phyloP scores from a whole-genome alignment of 225 moss, liverwort and hornwort genomes.

The Bryum argenteum region DNA sequence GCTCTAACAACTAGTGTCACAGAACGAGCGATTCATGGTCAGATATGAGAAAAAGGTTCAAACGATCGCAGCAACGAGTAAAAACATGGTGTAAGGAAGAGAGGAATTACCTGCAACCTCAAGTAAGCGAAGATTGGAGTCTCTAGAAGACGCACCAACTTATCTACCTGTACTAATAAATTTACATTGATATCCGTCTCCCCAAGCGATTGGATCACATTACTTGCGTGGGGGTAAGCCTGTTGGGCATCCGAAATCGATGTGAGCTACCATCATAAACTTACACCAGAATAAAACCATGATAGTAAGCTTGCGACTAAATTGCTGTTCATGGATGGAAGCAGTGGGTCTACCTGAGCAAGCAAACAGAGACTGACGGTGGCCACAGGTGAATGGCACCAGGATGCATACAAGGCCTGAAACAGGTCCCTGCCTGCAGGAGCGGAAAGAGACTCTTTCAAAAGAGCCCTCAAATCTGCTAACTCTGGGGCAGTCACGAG shows the following conservation, averaged over 20 bases:
- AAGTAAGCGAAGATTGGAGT: constrained; percentile 95
- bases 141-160: constrained; percentile 95
- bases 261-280: constrained; percentile 11
- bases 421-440: constrained; percentile 72
- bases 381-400: constrained; percentile 99
- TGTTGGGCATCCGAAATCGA: constrained; percentile 35
- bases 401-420: constrained; percentile 86
- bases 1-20: constrained; percentile 81
- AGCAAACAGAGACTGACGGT: constrained; percentile 99
- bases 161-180: constrained; percentile 98
- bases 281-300: not conserved
- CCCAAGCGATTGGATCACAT: constrained; percentile 89
- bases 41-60: too few species aligned
- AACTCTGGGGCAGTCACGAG: constrained; percentile 92
- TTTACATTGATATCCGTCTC: constrained; percentile 94
- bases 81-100: constrained; percentile 1
- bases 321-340: too few species aligned
- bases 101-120: constrained; percentile 75
- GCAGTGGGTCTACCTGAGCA: constrained; percentile 56
- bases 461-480: constrained; percentile 72
- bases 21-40: constrained; percentile 19
- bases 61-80: too few species aligned
- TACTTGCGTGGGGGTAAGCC: constrained; percentile 93
- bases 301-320: too few species aligned
- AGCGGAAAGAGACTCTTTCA: constrained; percentile 76